Base-by-base conservation (phyloP, 1,139 yeast species). In the Candida labiduridarum region DNA sequence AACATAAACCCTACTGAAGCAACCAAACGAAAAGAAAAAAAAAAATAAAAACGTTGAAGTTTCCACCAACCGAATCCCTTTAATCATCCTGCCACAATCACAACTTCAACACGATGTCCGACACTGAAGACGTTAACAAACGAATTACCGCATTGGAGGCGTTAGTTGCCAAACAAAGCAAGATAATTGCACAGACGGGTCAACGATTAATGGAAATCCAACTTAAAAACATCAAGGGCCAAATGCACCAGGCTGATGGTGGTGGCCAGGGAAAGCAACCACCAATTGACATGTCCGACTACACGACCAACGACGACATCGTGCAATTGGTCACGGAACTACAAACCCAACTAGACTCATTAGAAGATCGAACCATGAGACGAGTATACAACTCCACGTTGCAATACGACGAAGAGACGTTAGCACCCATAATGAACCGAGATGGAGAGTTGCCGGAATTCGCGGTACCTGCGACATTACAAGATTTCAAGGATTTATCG, bases 291-390 rank as follows among this genome's bases (percentile, higher is more conserved):
- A 60, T 84, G 11, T 68, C 80, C 3, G 92, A 87, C 54, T 85
- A 78, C 54, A 87, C 85, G 36, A 84, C 91, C 12, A 86, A 88
- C 58, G 96, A 88, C 52, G 98, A 92, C 61, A 72, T 92, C 18
- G 89, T 88, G 1, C 90, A 87, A 60, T 69, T 89, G 44, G 97
- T 91, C 11, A 91, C 91, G 6, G 98, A 92, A 65, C 71, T 92
- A 52, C 97, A 91, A 67, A 87, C 88, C 5, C 97, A 92, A 68
- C 75, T 92, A 59, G 95, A 89, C 49, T 71, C 72, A 14, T 67
- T 86, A 33, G 95, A 87, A 60, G 87, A 85, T 51, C 75, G 92
- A 55, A 75, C 84, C 12, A 78, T 84, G 45, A 75, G 83, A 56
- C 74, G 95, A 61, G 68, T 82, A 11, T 74, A 77, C 57, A 63